Evolutionary conservation across 2,329 filamentous ascomycete species (phyloP).

Genomic region (Furcasterigmium furcatum): DNA sequence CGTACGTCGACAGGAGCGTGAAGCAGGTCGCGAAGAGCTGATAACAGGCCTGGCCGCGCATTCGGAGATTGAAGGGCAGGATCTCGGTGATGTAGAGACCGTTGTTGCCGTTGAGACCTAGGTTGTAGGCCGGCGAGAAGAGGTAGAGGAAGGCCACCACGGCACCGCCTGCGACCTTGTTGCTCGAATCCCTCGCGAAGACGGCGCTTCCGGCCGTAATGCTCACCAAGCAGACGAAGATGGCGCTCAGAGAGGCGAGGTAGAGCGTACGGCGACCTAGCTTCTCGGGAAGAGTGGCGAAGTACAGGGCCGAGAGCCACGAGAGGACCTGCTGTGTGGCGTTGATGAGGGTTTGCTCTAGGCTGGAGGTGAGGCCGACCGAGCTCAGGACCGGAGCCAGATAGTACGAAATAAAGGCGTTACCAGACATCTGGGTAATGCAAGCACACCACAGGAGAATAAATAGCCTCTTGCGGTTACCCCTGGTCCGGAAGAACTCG

Average conservation of each 20-base stretch:
- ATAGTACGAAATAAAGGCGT: constrained; percentile 33
- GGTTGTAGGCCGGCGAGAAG: constrained; percentile 16
- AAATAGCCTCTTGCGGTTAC: constrained; percentile 29
- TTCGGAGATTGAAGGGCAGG: constrained; percentile 24
- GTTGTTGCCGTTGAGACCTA: constrained; percentile 10
- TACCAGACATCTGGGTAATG: constrained; percentile 26
- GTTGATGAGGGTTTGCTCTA: constrained; percentile 29
- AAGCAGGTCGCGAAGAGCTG: neutral
- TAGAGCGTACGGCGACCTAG: constrained; percentile 17
- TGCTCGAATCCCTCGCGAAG: constrained; percentile 9
- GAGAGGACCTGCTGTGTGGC: constrained; percentile 15
- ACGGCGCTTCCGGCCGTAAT: constrained; percentile 13
- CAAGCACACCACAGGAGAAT: constrained; percentile 34
- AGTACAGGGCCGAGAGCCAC: constrained; percentile 11
- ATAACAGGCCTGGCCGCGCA: neutral
- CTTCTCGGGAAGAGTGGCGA: constrained; percentile 8
- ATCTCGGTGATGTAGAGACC: constrained; percentile 26
- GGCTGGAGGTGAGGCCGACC: constrained; percentile 24
- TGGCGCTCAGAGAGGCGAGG: constrained; percentile 12
- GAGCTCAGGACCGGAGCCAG: constrained; percentile 23
- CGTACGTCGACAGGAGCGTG: constrained; percentile 24
- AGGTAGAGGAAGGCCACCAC: constrained; percentile 30
- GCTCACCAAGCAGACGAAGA: constrained; percentile 9
- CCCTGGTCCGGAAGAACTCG: constrained; percentile 27
- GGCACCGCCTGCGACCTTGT: constrained; percentile 13